Percentiles rank a stretch among this genome's conserved stretches.
Conservation (phyloP, 306 rosid genomes). For the Cicer yamashitae region DNA sequence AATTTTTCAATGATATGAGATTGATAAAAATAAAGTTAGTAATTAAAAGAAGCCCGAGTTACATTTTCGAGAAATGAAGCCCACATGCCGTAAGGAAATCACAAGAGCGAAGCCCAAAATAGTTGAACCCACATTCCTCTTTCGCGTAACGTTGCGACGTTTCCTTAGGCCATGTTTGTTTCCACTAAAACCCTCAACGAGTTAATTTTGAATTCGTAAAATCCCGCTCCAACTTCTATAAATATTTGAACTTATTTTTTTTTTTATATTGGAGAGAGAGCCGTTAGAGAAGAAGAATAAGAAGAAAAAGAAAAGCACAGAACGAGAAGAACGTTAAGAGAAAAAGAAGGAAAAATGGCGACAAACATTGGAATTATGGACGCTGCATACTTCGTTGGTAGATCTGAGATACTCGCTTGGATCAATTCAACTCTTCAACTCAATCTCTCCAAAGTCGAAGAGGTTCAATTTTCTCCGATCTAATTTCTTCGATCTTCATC, state of each 20-base stretch:
- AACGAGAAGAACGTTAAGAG: not conserved
- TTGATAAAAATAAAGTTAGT: no score
- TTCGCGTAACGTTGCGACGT: slow-evolving; percentile 19
- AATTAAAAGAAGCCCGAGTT: no score
- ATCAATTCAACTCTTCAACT: slow-evolving; percentile 93
- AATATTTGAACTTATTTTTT: slow-evolving; percentile 29
- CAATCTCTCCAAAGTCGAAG: slow-evolving; percentile 87
- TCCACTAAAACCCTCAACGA: not conserved
- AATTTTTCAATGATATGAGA: no score
- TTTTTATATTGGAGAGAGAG: not conserved
- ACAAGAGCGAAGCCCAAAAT: slow-evolving; percentile 4
- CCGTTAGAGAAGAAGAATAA: slow-evolving; percentile 27
- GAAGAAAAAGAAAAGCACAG: not conserved
- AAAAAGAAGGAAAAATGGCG: slow-evolving; percentile 61
- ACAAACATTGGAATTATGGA: slow-evolving; percentile 96
- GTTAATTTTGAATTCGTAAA: slow-evolving; percentile 47
- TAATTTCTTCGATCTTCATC: not conserved
- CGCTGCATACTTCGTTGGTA: slow-evolving; percentile 90
- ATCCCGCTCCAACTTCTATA: slow-evolving; percentile 69
- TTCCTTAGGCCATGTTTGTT: not conserved
- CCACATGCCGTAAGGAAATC: not conserved
- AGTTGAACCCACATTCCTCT: not conserved
- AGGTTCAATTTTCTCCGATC: slow-evolving; percentile 37
- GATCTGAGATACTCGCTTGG: slow-evolving; percentile 94
- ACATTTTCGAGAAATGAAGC: no score